Base-by-base conservation (phyloP, 495 filamentous ascomycete species). In the Hyaloscypha variabilis region DNA sequence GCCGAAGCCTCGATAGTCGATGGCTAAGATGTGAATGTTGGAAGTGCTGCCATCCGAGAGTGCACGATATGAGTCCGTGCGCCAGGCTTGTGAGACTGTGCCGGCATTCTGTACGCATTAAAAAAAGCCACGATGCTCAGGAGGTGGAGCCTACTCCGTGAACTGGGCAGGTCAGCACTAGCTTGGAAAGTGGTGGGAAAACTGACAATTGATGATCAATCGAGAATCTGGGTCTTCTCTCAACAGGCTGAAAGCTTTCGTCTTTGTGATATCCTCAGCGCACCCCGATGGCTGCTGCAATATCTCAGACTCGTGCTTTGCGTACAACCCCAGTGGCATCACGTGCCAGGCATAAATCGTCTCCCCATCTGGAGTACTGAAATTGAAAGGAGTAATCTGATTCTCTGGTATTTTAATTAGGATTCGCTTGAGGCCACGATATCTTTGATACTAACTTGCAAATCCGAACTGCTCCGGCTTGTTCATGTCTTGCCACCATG, bases 1-100 rank as follows among this genome's bases (percentile, higher is more conserved):
- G 6, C 94, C 94, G 70, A 91, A 97, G 29, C 95, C 95, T 29
- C 95, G 90, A 77, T 97, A 97, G 79, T 97, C 93, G 62, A 97
- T 82, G 26, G 87, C 78, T 0, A 91, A 70, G 29, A 90, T 80
- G 62, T 91, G 88, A 36, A 84, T 82, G 67, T 79, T 82, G 42
- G 80, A 79, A 11, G 77, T 78, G 17, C 84, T 79, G 0, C 83
- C 84, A 53, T 83, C 81, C 5, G 87, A 85, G 11, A 90, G 73
- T 31, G 84, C 79, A 53, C 87, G 88, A 72, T 90, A 91, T 64
- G 84, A 84, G 1, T 82, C 79, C 11, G 87, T 82, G 51, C 88
- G 81, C 69, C 83, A 79, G 23, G 82, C 83, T 66, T 89, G 88
- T 17, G 85, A 86, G 11, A 92, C 77, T 56, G 87, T 88, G 1